These are phyloP conservation scores for Cryptococcus sp. DNA, from an alignment of 1,284 basidiomycete species.

Conservation along the genomic window DNA sequence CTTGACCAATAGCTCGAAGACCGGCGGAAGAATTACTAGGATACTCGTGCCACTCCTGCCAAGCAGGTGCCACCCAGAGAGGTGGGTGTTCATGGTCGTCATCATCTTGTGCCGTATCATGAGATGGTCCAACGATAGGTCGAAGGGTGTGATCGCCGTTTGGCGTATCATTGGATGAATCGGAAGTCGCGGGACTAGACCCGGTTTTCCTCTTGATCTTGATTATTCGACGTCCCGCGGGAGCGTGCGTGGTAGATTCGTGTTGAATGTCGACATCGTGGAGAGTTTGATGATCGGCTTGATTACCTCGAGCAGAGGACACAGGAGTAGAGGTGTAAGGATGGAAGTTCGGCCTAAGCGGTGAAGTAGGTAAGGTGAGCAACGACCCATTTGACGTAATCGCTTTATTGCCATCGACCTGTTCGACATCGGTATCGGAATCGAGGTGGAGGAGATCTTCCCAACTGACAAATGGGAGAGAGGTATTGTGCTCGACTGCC, in stretches of 20 bases:
- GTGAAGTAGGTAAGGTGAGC: background rate
- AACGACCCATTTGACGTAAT: background rate
- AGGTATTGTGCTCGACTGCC: background rate
- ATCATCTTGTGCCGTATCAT: background rate
- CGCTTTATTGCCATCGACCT: background rate
- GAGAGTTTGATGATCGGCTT: background rate
- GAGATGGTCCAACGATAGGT: background rate
- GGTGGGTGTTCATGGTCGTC: background rate
- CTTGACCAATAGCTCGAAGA: background rate
- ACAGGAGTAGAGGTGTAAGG: constrained; percentile 2
- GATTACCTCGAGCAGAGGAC: background rate
- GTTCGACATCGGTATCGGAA: background rate
- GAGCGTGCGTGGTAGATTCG: background rate
- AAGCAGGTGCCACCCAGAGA: background rate
- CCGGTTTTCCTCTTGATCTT: too few species aligned
- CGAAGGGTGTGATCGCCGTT: background rate
- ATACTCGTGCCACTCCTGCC: background rate
- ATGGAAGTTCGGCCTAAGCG: background rate
- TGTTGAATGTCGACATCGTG: background rate
- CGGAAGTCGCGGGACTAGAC: background rate
- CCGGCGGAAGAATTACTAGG: background rate
- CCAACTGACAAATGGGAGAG: background rate
- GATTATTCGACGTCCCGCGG: too few species aligned
- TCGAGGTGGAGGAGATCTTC: background rate
- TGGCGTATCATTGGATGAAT: background rate